Evolutionary conservation across 371 early-diverging fungal genomes (phyloP).

Genomic region (Mucor ambiguus): DNA sequence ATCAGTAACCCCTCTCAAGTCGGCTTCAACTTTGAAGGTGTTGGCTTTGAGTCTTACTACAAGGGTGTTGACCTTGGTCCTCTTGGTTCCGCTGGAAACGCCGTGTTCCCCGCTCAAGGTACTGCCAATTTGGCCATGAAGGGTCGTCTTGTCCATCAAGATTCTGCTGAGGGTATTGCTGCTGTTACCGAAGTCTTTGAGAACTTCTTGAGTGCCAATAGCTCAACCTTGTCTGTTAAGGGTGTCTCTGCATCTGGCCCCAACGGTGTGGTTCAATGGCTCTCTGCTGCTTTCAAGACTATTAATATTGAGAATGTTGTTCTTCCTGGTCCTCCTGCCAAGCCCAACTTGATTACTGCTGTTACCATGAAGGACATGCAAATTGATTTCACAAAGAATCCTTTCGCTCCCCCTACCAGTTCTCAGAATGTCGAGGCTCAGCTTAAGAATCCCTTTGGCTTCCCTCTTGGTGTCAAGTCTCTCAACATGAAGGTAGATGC

Average conservation of each 20-base stretch:
- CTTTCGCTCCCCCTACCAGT: constrained; percentile 51
- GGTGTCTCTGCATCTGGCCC: constrained; percentile 57
- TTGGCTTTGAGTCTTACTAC: constrained; percentile 36
- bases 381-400: constrained; percentile 57
- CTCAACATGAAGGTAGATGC: constrained; percentile 52
- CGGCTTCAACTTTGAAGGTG: constrained; percentile 51
- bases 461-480: constrained; percentile 56
- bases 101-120: constrained; percentile 40
- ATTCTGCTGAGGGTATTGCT: constrained; percentile 41
- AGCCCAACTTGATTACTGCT: constrained; percentile 43
- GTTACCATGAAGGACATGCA: constrained; percentile 52
- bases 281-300: constrained; percentile 55
- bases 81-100: constrained; percentile 39
- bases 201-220: constrained; percentile 48
- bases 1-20: constrained; percentile 60
- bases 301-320: constrained; percentile 51
- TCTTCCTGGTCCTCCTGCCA: constrained; percentile 46
- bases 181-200: constrained; percentile 56
- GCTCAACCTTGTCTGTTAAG: constrained; percentile 44
- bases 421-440: constrained; percentile 54
- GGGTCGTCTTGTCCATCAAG: constrained; percentile 58
- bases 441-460: constrained; percentile 60
- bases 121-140: constrained; percentile 43
- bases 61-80: constrained; percentile 41
- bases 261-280: constrained; percentile 57